Base-by-base conservation (phyloP, 1,284 basidiomycete genomes). In the Cutaneotrichosporon sp. region DNA sequence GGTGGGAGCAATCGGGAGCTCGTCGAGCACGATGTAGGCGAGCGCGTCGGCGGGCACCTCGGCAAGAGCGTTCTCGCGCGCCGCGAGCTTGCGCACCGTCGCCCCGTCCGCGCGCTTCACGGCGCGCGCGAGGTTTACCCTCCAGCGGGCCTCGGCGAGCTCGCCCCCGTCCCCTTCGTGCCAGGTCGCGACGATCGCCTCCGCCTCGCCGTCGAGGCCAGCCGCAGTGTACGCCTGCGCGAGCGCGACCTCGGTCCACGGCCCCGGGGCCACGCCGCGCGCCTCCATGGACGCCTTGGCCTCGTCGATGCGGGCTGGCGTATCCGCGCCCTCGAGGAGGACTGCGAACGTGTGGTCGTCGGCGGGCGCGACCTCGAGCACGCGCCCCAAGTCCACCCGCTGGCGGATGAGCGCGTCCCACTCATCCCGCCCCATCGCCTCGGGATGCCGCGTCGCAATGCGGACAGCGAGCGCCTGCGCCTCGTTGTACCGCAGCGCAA, bases 161-260 rank as follows among this genome's bases (percentile, higher is more conserved):
- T 45, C 43, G 7, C 24, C 46, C n/a, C n/a, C n/a, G n/a, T n/a
- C 5, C 56, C 55, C 38, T 42, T 18, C n/a, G n/a, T n/a, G 38
- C 38, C 38, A 42, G 18, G 18, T n/a, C 20, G 51, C 20, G 22
- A 38, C 51, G 22, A 33, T n/a, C 7, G 51, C 47, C 4, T 27
- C 9, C 18, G 56, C 56, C 63, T 62, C 65, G 1, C 34, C 14
- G 11, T 49, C 34, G 2, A 63, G 38, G 20, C 65, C 65, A 2
- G 58, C 34, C 16, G 45, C 31, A 27, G 66, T 38, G 52, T 69
- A 62, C 36, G 64, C 29, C 29, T 60, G 56, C 43, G 64, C 64
- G 14, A 70, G 51, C 47, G 62, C 64, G 1, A 64, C 63, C 58
- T 64, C 50, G 10, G 57, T 34, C 29, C 59, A 60, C 22, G 43